phyloP scores from a whole-genome alignment of 768 basidiomycete species.

The Suillus subluteus region DNA sequence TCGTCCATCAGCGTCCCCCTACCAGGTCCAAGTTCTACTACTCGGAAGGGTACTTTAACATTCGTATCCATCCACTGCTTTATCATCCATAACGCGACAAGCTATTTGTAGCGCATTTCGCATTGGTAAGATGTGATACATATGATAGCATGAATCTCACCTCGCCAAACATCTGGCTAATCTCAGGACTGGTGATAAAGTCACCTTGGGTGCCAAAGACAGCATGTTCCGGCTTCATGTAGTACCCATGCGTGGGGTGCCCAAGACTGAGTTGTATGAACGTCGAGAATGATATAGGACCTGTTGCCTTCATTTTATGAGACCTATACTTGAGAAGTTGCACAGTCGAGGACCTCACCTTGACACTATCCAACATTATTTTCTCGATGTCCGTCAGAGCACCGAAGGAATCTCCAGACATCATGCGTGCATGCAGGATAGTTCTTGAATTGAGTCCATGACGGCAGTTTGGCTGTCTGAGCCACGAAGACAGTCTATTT shows the following conservation, averaged over 20 bases:
- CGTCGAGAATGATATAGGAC: slow-evolving; percentile 83
- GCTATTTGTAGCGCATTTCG: slow-evolving; percentile 45
- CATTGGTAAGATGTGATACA: background rate
- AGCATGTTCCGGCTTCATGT: slow-evolving; percentile 71
- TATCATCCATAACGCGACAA: slow-evolving; percentile 85
- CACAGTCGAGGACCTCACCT: slow-evolving; percentile 43
- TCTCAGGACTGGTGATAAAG: slow-evolving; percentile 96
- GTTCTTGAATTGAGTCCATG: slow-evolving; percentile 2
- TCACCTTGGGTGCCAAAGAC: slow-evolving; percentile 90
- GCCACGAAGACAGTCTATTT: slow-evolving; percentile 10
- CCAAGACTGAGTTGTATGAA: slow-evolving; percentile 93
- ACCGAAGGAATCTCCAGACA: slow-evolving; percentile 13
- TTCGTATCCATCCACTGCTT: slow-evolving; percentile 71
- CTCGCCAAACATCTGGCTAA: slow-evolving; percentile 96
- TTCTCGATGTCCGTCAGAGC: slow-evolving; percentile 57
- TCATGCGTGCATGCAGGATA: background rate
- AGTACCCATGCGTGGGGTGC: slow-evolving; percentile 92
- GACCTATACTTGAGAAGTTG: background rate
- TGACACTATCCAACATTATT: slow-evolving; percentile 71
- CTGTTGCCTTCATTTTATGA: slow-evolving; percentile 63
- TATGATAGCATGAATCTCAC: slow-evolving; percentile 46
- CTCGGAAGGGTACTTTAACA: slow-evolving; percentile 51
- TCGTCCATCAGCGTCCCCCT: slow-evolving; percentile 92
- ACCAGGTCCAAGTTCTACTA: slow-evolving; percentile 94
- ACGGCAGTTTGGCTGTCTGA: slow-evolving; percentile 13